phyloP scores from a whole-genome alignment of 495 filamentous ascomycete genomes.

The Sabuloglossum arenarium region DNA sequence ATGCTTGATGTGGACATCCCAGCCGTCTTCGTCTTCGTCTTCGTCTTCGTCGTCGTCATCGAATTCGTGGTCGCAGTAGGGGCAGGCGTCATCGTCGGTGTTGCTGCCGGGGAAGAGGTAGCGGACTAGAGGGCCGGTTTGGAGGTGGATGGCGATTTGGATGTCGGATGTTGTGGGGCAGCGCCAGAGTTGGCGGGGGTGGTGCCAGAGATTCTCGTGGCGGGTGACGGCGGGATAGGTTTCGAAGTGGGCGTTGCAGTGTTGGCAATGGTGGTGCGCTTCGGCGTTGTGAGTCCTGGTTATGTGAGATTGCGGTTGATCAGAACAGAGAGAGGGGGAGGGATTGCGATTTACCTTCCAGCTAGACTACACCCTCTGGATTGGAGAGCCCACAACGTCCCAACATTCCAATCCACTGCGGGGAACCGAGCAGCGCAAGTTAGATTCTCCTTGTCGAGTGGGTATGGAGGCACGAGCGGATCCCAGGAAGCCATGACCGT shows the following conservation, averaged over 20 bases:
- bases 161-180: too few relatives aligned
- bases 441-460: not conserved
- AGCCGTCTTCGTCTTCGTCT: not conserved
- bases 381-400: not conserved
- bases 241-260: too few relatives aligned
- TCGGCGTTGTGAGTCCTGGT: too few relatives aligned
- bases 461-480: not conserved
- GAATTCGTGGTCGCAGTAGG: not conserved
- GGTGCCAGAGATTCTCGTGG: too few relatives aligned
- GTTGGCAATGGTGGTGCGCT: too few relatives aligned
- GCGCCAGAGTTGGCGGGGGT: too few relatives aligned
- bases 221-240: too few relatives aligned
- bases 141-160: not conserved
- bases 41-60: not conserved
- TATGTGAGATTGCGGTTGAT: too few relatives aligned
- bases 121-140: not conserved
- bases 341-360: not conserved
- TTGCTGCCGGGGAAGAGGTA: not conserved
- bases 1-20: not conserved
- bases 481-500: not conserved
- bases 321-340: too few relatives aligned
- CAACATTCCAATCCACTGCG: not conserved
- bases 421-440: not conserved
- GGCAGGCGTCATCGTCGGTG: not conserved
- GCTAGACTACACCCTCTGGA: not conserved